Base-by-base conservation (phyloP, 345 rosid genomes). In the Acer negundo region DNA sequence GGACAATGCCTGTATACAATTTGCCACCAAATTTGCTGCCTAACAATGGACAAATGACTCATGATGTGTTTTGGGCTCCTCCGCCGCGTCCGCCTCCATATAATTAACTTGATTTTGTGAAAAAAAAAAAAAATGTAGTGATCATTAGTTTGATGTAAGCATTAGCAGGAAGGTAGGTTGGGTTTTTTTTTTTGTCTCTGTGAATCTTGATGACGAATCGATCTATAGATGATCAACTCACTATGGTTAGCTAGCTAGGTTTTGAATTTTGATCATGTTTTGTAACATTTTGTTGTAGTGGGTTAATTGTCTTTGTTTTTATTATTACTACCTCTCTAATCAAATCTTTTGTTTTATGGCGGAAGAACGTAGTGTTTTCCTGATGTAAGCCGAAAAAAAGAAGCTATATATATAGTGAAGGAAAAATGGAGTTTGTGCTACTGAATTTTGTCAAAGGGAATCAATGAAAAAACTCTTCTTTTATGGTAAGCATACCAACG, bases 21-120 rank as follows among this genome's bases (percentile, higher is more conserved):
- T 76, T 93, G 86, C 89, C 88, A 74, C 91, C 93, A n/a, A 85
- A 85, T 86, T 86, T 85, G 81, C 55, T 87, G 68, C 90, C 91
- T 1, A 90, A 26, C 16, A 63, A 88, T 73, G 97, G 93, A 61
- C 97, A 89, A 74, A 84, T 85, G 81, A 92, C 93, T 17, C 93
- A 82, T 13, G 98, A 93, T 22, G 77, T 93, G 82, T 93, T 86
- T 75, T 93, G 98, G 98, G 92, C 81, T 65, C 85, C 89, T 75
- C 93, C 89, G 38, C 84, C 91, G 42, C 92, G 91, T 22, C 94
- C 90, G 28, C 92, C 93, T 61, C 87, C 92, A 7, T 83, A 89
- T 2, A 89, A 81, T 69, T 87, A 81, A 74, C 23, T 77, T 55
- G 55, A 75, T 69, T 71, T 77, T 75, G 75, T 81, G 59, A 15